Evolutionary conservation across 164 flowering plant species (phyloP).

Genomic region (Amborella trichopoda): DNA sequence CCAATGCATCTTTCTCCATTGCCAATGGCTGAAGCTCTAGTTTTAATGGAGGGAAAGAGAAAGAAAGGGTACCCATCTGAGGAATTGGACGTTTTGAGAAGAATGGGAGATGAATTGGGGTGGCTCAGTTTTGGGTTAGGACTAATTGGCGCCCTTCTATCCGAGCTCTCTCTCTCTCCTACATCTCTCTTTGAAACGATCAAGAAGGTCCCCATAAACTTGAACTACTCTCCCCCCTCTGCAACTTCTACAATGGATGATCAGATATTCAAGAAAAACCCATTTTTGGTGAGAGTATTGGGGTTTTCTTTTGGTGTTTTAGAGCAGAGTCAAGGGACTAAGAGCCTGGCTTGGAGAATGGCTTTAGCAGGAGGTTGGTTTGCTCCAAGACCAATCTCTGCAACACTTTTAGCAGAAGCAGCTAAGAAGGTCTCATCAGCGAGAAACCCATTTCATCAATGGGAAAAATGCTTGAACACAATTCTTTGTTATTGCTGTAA

Average conservation of each 20-base stretch:
- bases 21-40: constrained; percentile 49
- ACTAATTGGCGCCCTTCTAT: constrained; percentile 54
- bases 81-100: constrained; percentile 44
- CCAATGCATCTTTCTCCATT: constrained; percentile 43
- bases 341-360: constrained; percentile 59
- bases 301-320: constrained; percentile 41
- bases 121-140: constrained; percentile 60
- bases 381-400: constrained; percentile 65
- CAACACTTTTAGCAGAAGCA: constrained; percentile 46
- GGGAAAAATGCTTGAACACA: constrained; percentile 35
- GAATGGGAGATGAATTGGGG: constrained; percentile 51
- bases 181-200: constrained; percentile 60
- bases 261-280: constrained; percentile 47
- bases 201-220: constrained; percentile 30
- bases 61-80: constrained; percentile 49
- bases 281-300: constrained; percentile 44
- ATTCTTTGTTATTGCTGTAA: constrained; percentile 32
- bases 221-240: neutral
- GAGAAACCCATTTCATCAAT: constrained; percentile 25
- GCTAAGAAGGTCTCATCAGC: constrained; percentile 39
- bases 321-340: constrained; percentile 29
- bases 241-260: constrained; percentile 29
- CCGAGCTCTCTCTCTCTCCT: constrained; percentile 61
- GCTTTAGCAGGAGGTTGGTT: constrained; percentile 83
- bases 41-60: constrained; percentile 44